phyloP scores from a whole-genome alignment of 2,329 filamentous ascomycete genomes.

The Aspergillus clavatus region DNA sequence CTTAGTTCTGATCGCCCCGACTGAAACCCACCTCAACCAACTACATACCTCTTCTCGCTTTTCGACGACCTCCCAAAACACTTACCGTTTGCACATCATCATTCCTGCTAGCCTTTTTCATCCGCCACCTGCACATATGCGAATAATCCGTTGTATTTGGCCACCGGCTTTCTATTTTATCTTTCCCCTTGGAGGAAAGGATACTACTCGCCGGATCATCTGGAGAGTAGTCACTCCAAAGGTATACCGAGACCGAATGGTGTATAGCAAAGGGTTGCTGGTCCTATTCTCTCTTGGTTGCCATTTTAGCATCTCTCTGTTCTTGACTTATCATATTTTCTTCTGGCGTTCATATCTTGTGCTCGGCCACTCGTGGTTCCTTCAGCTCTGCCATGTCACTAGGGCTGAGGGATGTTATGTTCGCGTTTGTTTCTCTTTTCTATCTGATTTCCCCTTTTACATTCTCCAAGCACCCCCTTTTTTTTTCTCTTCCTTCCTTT shows the following conservation, averaged over 20 bases:
- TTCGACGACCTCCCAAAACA: constrained; percentile 29
- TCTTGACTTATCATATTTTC: constrained; percentile 7
- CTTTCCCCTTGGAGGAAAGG: neutral
- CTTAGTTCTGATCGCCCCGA: constrained; percentile 18
- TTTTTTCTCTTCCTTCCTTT: constrained; percentile 13
- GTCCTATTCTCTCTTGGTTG: constrained; percentile 17
- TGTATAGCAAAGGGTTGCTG: constrained; percentile 30
- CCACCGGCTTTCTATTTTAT: constrained; percentile 5
- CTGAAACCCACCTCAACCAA: constrained; percentile 13
- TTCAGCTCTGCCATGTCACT: constrained; percentile 39
- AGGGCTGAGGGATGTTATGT: constrained; percentile 32
- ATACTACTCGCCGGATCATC: constrained; percentile 5
- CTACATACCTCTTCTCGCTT: constrained; percentile 8
- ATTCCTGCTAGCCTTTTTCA: constrained; percentile 13
- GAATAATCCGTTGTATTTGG: constrained; percentile 13
- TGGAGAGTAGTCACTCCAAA: constrained; percentile 6
- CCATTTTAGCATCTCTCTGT: constrained; percentile 10
- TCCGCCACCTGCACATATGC: constrained; percentile 32
- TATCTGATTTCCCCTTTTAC: constrained; percentile 14
- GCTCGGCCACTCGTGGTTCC: constrained; percentile 24
- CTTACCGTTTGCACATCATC: constrained; percentile 24
- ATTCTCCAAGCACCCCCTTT: constrained; percentile 15
- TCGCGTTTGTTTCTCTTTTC: constrained; percentile 10
- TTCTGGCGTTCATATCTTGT: constrained; percentile 28
- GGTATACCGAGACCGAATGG: constrained; percentile 16